These are phyloP conservation scores for Aurantiochytrium sp. DNA, from an alignment of 108 stramenopile genomes.

Conservation along the genomic window DNA sequence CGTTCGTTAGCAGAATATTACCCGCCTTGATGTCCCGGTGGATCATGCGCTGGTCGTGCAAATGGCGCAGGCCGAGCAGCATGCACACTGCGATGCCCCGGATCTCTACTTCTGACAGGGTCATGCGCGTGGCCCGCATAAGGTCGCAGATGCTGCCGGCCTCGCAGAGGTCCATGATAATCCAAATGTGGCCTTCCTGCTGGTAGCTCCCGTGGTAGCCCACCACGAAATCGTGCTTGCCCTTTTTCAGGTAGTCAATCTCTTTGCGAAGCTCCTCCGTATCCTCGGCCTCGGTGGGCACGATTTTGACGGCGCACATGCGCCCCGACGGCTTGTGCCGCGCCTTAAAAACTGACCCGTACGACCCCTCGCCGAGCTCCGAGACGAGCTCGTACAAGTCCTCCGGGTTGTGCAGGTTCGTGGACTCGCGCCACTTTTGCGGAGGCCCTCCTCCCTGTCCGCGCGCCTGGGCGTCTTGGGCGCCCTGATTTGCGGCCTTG, in stretches of 20 bases:
- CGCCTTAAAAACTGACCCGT: constrained; percentile 15
- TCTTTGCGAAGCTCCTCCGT: constrained; percentile 80
- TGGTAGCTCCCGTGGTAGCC: constrained; percentile 80
- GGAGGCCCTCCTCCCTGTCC: too few species aligned
- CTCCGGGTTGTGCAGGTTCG: background rate
- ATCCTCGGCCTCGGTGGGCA: constrained; percentile 44
- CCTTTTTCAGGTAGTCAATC: constrained; percentile 77
- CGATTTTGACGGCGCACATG: constrained; percentile 19
- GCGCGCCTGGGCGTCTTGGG: too few species aligned
- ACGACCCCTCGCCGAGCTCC: constrained; percentile 9
- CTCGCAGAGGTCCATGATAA: constrained; percentile 87
- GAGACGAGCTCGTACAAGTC: background rate
- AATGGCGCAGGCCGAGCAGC: background rate
- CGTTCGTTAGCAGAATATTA: constrained; percentile 53
- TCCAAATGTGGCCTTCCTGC: constrained; percentile 45
- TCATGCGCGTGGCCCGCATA: constrained; percentile 65
- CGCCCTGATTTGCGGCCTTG: too few species aligned
- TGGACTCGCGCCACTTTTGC: background rate
- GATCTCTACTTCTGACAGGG: constrained; percentile 63
- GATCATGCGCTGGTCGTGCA: background rate
- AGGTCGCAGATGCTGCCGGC: constrained; percentile 77
- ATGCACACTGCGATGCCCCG: background rate
- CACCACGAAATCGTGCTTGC: constrained; percentile 79
- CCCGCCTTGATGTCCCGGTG: constrained; percentile 59
- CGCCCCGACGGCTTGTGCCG: background rate